Conservation (phyloP, 2,329 filamentous ascomycete genomes). For the Stagonosporopsis rhizophila region DNA sequence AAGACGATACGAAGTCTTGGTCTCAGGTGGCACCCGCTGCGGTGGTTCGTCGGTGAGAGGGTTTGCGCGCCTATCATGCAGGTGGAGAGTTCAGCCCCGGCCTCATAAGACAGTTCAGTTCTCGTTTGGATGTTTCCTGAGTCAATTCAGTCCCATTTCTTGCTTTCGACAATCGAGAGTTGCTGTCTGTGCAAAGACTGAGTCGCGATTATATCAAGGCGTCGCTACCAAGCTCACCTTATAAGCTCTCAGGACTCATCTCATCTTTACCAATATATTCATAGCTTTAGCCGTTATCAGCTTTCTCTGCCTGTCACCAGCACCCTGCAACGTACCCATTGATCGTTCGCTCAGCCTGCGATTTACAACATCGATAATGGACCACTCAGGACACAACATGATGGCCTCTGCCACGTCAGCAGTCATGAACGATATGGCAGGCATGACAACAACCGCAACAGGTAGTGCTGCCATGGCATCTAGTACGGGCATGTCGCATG, state of each 20-base stretch:
- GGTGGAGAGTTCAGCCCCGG: background rate
- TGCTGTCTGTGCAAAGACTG: background rate
- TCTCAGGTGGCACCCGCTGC: constrained; percentile 13
- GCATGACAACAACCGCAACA: constrained; percentile 27
- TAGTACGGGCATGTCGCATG: constrained; percentile 27
- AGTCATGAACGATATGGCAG: constrained; percentile 23
- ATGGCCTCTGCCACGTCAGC: constrained; percentile 13
- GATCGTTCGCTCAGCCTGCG: background rate
- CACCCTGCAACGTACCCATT: background rate
- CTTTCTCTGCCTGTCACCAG: background rate
- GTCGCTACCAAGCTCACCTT: constrained; percentile 8
- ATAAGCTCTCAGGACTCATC: constrained; percentile 23
- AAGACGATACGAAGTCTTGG: constrained; percentile 1
- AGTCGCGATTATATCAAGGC: constrained; percentile 3
- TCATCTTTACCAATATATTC: background rate
- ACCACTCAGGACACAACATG: constrained; percentile 18
- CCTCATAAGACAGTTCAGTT: background rate
- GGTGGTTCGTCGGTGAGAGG: constrained; percentile 9
- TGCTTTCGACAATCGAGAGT: background rate
- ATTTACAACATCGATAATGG: constrained; percentile 11
- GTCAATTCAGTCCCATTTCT: background rate
- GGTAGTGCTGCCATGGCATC: constrained; percentile 30
- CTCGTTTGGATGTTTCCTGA: background rate
- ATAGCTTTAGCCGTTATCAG: background rate
- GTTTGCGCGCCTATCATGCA: constrained; percentile 15